Conservation (phyloP, 2,329 filamentous ascomycete species). For the Cryphonectria parasitica region DNA sequence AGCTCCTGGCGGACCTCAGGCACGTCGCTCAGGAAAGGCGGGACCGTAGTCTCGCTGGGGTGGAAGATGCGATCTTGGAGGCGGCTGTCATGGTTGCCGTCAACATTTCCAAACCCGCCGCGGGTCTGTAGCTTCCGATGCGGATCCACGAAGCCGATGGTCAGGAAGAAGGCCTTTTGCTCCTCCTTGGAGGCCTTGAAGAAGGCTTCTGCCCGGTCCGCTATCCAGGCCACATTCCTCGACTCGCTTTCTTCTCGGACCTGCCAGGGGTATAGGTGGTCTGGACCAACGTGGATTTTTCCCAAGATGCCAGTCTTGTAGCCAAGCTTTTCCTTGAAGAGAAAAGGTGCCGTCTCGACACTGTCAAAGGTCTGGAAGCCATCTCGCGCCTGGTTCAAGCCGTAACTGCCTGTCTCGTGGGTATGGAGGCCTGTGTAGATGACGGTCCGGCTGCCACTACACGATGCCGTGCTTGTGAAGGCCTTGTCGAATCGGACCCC, state of each 20-base stretch:
- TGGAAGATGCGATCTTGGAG: constrained; percentile 32
- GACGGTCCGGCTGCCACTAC: constrained; percentile 47
- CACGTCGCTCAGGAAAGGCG: constrained; percentile 44
- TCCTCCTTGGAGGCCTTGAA: constrained; percentile 40
- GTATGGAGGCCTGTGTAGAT: constrained; percentile 53
- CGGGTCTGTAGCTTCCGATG: constrained; percentile 46
- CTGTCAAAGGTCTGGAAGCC: constrained; percentile 49
- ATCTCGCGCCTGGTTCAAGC: constrained; percentile 40
- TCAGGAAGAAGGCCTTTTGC: constrained; percentile 47
- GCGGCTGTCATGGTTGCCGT: background rate
- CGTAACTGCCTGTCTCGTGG: constrained; percentile 51
- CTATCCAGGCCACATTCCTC: constrained; percentile 46
- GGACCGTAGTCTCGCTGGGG: constrained; percentile 43
- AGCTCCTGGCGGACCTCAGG: constrained; percentile 47
- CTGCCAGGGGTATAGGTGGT: constrained; percentile 45
- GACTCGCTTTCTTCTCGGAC: constrained; percentile 42
- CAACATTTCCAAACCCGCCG: constrained; percentile 48
- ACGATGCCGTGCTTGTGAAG: constrained; percentile 50
- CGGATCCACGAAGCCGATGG: constrained; percentile 51
- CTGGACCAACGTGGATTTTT: constrained; percentile 51
- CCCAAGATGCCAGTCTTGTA: constrained; percentile 50
- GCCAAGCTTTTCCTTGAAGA: constrained; percentile 30
- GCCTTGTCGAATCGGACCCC: constrained; percentile 43
- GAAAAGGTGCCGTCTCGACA: constrained; percentile 39
- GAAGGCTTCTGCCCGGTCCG: constrained; percentile 44